These are phyloP conservation scores for Mortierella sp. DNA, from an alignment of 371 early-diverging fungal genomes.

Conservation along the genomic window DNA sequence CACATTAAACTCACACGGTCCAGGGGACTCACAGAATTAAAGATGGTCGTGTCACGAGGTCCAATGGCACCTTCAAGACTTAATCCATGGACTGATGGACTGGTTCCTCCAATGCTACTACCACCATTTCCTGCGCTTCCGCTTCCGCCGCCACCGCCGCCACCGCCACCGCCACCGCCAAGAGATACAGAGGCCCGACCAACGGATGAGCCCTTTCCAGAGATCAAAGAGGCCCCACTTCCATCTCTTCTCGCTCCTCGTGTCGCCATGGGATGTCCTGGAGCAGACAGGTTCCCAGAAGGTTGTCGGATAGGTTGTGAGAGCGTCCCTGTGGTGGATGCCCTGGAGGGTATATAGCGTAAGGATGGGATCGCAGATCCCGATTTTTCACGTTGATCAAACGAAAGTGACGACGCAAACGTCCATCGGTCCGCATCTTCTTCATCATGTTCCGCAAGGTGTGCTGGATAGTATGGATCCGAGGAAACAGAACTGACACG, in stretches of 20 bases:
- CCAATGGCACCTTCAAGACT: constrained; percentile 25
- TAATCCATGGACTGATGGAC: background rate
- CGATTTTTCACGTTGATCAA: constrained; percentile 43
- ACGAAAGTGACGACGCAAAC: constrained; percentile 51
- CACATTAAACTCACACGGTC: constrained; percentile 48
- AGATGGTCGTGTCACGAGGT: constrained; percentile 28
- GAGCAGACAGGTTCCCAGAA: constrained; percentile 22
- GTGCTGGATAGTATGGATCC: constrained; percentile 37
- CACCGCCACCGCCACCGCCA: constrained; percentile 2
- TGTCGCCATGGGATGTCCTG: constrained; percentile 7
- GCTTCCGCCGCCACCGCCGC: background rate
- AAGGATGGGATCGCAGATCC: constrained; percentile 15
- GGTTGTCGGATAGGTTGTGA: constrained; percentile 28
- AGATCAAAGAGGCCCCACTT: constrained; percentile 33
- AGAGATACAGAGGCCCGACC: constrained; percentile 33
- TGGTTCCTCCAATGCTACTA: background rate
- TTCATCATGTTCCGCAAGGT: constrained; percentile 49
- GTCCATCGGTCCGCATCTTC: constrained; percentile 54
- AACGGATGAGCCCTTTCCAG: constrained; percentile 24
- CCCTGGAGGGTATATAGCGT: constrained; percentile 31
- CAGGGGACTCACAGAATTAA: constrained; percentile 48
- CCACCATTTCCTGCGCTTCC: background rate
- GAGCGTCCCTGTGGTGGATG: background rate
- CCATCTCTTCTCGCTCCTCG: constrained; percentile 23
- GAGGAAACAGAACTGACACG: constrained; percentile 29